Base-by-base conservation (phyloP, 2,329 filamentous ascomycete genomes). In the Hirsutella thompsonii region DNA sequence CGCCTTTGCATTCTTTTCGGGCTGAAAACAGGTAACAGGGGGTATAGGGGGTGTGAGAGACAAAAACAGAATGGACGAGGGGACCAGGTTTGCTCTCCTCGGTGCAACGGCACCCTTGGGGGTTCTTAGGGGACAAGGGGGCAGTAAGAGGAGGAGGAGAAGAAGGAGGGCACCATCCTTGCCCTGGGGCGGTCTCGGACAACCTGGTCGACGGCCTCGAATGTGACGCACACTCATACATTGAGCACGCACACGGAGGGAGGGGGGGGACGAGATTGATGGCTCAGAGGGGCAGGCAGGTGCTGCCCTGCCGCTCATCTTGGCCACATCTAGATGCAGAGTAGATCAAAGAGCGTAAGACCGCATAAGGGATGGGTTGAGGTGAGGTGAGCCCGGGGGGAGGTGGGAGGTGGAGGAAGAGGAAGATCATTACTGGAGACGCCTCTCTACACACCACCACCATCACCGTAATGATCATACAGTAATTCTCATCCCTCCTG, bases 311-410 rank as follows among this genome's bases (percentile, higher is more conserved):
- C 32, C 20, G 41, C 29, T 21, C 39, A 34, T 39, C 36, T 40
- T 29, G 44, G 37, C 39, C 32, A 42, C 41, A 42, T 41, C 21
- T 36, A 38, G n/a, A 47, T 45, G 47, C 47, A 46, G 19, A 13
- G 45, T 44, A 44, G 51, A 51, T 53, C 49, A 52, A n/a, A 45
- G 49, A 47, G 50, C 50, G 49, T 46, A 44, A 41, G 42, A 41
- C 42, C 42, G 39, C 38, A 45, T 42, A 35, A 44, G 44, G 33
- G 37, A 35, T 38, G 34, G 35, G 36, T 39, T 20, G 5, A 20
- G 33, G 32, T 16, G 6, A 14, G 13, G n/a, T n/a, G n/a, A n/a
- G n/a, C n/a, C n/a, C n/a, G n/a, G 13, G 11, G 11, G 30, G 30
- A 32, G 30, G 11, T 13, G 5, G 13, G 30, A n/a, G 32, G 33